A percentile compares a stretch with the other conserved stretches of the same genome.
Evolutionary conservation across 345 rosid species (phyloP).

Genomic region (Salix exigua): DNA sequence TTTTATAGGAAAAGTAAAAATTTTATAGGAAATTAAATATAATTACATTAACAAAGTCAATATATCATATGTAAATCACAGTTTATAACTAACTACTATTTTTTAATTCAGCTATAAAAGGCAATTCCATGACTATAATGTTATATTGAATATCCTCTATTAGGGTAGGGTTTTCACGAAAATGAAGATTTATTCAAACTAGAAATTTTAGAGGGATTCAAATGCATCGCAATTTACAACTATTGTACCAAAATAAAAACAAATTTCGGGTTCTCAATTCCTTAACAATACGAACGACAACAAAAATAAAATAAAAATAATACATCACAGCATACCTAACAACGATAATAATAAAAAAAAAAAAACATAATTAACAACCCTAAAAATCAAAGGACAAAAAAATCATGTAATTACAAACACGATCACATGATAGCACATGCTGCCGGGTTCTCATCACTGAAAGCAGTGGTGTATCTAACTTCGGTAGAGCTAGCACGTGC

Average conservation of each 20-base stretch:
- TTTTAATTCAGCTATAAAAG: too few species aligned
- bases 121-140: too few species aligned
- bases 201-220: too few species aligned
- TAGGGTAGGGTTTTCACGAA: background rate
- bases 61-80: too few species aligned
- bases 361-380: background rate
- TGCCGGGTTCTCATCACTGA: conserved; percentile 76
- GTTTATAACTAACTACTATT: too few species aligned
- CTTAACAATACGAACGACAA: background rate
- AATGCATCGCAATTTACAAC: background rate
- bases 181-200: background rate
- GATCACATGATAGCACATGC: conserved; percentile 71
- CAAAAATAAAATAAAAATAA: background rate
- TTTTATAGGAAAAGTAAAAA: accelerated
- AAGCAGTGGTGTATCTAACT: conserved; percentile 91
- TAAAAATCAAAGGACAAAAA: background rate
- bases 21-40: too few species aligned
- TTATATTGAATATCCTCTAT: too few species aligned
- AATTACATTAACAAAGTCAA: too few species aligned
- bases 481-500: conserved; percentile 99
- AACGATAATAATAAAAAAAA: too few species aligned
- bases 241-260: background rate
- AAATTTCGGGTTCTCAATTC: background rate
- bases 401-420: background rate
- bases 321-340: background rate